These are phyloP conservation scores for Corylus heterophylla DNA, from an alignment of 306 rosid species.

Conservation along the genomic window DNA sequence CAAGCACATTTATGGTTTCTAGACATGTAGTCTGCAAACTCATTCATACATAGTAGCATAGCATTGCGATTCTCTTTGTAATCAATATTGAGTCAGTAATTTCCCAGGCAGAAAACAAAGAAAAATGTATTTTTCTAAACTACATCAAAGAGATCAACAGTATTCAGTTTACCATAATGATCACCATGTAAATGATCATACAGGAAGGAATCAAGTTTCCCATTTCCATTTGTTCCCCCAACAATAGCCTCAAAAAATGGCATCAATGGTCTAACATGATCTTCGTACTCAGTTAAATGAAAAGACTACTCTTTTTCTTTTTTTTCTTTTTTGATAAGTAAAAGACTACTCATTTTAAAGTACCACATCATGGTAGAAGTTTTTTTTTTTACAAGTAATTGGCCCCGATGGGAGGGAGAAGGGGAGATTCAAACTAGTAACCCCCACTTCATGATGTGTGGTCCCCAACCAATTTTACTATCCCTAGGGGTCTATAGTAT, in stretches of 20 bases:
- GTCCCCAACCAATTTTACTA: too few relatives aligned
- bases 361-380: neutral
- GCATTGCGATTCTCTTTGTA: constrained; percentile 7
- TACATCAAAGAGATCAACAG: neutral
- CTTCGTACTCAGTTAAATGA: neutral
- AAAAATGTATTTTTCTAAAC: neutral
- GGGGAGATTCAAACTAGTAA: too few relatives aligned
- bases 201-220: neutral
- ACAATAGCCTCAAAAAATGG: neutral
- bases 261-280: constrained; percentile 6
- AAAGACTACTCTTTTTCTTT: neutral
- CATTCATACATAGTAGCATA: constrained; percentile 13
- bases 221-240: neutral
- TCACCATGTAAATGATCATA: neutral
- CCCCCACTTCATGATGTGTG: too few relatives aligned
- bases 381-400: too few relatives aligned
- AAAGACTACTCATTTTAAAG: neutral
- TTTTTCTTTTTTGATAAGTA: too few relatives aligned
- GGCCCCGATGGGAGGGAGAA: too few relatives aligned
- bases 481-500: too few relatives aligned
- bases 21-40: neutral
- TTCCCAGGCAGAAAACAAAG: neutral
- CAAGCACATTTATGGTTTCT: constrained; percentile 2
- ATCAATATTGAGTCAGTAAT: neutral
- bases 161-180: neutral